Evolutionary conservation across 2,329 filamentous ascomycete genomes (phyloP).

Genomic region (Albophoma yamanashiensis): DNA sequence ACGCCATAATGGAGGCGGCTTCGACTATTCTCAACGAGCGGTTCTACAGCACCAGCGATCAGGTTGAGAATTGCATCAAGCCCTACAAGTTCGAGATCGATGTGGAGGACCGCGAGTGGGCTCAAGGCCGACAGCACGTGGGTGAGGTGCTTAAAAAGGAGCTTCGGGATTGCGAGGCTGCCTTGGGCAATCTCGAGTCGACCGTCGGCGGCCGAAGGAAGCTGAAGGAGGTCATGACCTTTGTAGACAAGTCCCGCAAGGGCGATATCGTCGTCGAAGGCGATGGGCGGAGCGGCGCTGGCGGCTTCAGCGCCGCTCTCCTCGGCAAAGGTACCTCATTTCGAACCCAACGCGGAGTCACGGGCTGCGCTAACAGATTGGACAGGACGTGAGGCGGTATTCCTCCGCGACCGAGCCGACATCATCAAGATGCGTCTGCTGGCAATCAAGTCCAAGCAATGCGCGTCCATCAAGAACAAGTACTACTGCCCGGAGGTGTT

Average conservation of each 20-base stretch:
- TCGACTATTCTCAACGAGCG: conserved; percentile 85
- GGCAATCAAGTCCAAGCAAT: conserved; percentile 86
- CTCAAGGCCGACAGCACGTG: conserved; percentile 73
- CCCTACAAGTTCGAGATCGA: conserved; percentile 98
- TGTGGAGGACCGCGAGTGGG: conserved; percentile 84
- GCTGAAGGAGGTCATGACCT: conserved; percentile 77
- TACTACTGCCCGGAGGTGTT: conserved; percentile 97
- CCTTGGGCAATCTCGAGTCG: conserved; percentile 65
- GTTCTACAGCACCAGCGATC: conserved; percentile 94
- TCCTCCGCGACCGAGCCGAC: conserved; percentile 83
- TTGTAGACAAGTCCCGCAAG: conserved; percentile 81
- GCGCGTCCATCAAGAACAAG: conserved; percentile 73
- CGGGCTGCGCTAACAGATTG: conserved; percentile 12
- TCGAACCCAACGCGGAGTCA: neutral
- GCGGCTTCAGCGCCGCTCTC: conserved; percentile 83
- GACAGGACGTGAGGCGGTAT: conserved; percentile 79
- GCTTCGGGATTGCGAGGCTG: conserved; percentile 70
- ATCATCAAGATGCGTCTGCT: conserved; percentile 83
- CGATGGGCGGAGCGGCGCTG: conserved; percentile 72
- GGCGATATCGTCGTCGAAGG: conserved; percentile 80
- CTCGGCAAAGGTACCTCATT: conserved; percentile 67
- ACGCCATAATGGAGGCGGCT: conserved; percentile 87
- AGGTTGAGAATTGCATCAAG: conserved; percentile 98
- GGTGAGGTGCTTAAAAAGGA: conserved; percentile 76
- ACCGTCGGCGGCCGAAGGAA: conserved; percentile 73